Evolutionary conservation across 1,284 basidiomycete genomes (phyloP).

Genomic region (Wallemia mellicola): DNA sequence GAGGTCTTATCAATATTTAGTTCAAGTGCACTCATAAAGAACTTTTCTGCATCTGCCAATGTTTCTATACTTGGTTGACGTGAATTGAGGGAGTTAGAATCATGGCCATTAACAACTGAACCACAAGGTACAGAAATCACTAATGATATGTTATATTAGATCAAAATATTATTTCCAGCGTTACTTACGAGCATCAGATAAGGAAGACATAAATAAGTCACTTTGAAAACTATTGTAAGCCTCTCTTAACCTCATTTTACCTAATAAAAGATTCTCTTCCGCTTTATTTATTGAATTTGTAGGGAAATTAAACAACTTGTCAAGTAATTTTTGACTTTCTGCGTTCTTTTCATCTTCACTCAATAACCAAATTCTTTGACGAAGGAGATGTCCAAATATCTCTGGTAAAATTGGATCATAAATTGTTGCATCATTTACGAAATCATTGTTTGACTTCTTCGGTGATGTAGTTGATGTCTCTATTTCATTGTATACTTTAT

Average conservation of each 20-base stretch:
- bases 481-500: constrained; percentile 11
- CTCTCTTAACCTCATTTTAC: constrained; percentile 37
- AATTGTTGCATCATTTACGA: constrained; percentile 18
- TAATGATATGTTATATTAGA: too few relatives aligned
- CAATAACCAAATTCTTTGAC: constrained; percentile 33
- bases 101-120: constrained; percentile 40
- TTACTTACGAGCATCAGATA: constrained; percentile 51
- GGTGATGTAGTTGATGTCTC: constrained; percentile 33
- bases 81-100: constrained; percentile 17
- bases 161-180: not conserved
- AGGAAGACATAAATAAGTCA: constrained; percentile 58
- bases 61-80: constrained; percentile 30
- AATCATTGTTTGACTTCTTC: constrained; percentile 40
- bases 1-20: constrained; percentile 28
- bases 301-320: constrained; percentile 17
- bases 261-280: constrained; percentile 38
- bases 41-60: constrained; percentile 32
- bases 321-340: constrained; percentile 25
- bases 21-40: constrained; percentile 34
- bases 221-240: constrained; percentile 43
- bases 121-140: not conserved
- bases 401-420: constrained; percentile 2
- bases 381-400: constrained; percentile 3
- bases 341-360: constrained; percentile 26
- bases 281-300: constrained; percentile 26